Percentiles rank a stretch among this genome's conserved stretches.
phyloP scores from a whole-genome alignment of 129 eudicot species.

The Tanacetum coccineum region DNA sequence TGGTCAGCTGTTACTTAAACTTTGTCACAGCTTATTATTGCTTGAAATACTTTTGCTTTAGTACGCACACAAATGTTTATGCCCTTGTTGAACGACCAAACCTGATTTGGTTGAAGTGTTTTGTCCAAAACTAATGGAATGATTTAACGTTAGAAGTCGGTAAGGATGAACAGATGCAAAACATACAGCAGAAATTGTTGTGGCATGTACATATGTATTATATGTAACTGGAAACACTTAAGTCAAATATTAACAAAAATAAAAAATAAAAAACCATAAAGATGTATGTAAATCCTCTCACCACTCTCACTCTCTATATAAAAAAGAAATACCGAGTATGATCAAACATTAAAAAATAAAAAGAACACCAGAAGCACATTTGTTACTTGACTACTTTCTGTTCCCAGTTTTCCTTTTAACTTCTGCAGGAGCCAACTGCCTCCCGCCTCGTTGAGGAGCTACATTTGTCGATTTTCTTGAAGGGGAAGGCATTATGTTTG shows the following conservation, averaged over 20 bases:
- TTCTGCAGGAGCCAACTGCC: slow-evolving; percentile 47
- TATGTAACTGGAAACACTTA: slow-evolving; percentile 19
- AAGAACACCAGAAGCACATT: slow-evolving; percentile 13
- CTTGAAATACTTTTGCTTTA: no score
- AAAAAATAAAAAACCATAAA: background rate
- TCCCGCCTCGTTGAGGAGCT: slow-evolving; percentile 45
- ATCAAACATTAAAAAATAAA: slow-evolving; percentile 9
- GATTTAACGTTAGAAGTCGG: background rate
- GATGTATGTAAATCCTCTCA: slow-evolving; percentile 29
- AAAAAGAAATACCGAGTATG: background rate
- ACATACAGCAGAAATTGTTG: background rate
- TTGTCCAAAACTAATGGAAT: background rate
- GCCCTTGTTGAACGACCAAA: no score
- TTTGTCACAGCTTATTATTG: no score
- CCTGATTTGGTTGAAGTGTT: background rate
- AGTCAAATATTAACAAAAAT: slow-evolving; percentile 27
- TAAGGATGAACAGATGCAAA: background rate
- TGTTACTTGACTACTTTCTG: slow-evolving; percentile 44
- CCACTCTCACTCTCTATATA: slow-evolving; percentile 35
- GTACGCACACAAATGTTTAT: no score
- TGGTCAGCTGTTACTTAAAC: no score
- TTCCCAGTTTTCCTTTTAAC: slow-evolving; percentile 60
- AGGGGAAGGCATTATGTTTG: slow-evolving; percentile 51
- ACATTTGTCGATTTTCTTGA: slow-evolving; percentile 44
- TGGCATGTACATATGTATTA: slow-evolving; percentile 25